Evolutionary conservation across 768 basidiomycete genomes (phyloP).

Genomic region (Xerocomellus chrysenteron): DNA sequence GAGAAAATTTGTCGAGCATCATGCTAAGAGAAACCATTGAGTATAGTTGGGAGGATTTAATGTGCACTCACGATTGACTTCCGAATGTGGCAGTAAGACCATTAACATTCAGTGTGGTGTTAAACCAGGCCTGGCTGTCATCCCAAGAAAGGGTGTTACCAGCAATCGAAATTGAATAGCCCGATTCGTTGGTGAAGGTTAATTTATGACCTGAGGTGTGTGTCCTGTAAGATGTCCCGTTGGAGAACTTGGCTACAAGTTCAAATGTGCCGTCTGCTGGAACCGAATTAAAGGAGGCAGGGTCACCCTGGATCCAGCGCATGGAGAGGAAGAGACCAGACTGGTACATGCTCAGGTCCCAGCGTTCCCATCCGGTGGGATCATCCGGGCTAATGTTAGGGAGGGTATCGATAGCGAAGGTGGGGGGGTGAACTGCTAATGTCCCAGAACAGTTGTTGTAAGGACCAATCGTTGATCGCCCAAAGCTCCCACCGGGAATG

Average conservation of each 20-base stretch:
- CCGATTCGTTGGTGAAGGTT: slow-evolving; percentile 6
- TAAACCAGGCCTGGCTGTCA: slow-evolving; percentile 14
- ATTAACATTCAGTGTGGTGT: slow-evolving; percentile 5
- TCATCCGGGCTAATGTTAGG: slow-evolving; percentile 11
- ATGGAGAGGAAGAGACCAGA: slow-evolving; percentile 10
- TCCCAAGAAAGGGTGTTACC: slow-evolving; percentile 15
- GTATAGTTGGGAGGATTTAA: neutral
- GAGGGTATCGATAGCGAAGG: slow-evolving; percentile 11
- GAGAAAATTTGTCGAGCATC: slow-evolving; percentile 1
- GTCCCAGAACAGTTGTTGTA: slow-evolving; percentile 16
- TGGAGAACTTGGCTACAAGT: slow-evolving; percentile 9
- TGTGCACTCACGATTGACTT: slow-evolving; percentile 4
- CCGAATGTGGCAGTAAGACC: slow-evolving; percentile 6
- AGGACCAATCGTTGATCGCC: slow-evolving; percentile 3
- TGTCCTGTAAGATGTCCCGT: slow-evolving; percentile 4
- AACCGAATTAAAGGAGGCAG: neutral
- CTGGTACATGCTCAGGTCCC: slow-evolving; percentile 14
- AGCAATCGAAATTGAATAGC: slow-evolving; percentile 13
- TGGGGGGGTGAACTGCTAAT: slow-evolving; percentile 1
- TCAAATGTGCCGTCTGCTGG: slow-evolving; percentile 8
- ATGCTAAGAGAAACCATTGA: neutral
- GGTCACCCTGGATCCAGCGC: slow-evolving; percentile 14
- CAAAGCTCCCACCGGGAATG: neutral
- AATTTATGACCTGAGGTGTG: slow-evolving; percentile 3
- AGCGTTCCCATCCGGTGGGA: slow-evolving; percentile 4